Evolutionary conservation across 2,329 filamentous ascomycete species (phyloP), one percentile per base, ranked within the genome.

Genomic region (Aspergillus cejpii): DNA sequence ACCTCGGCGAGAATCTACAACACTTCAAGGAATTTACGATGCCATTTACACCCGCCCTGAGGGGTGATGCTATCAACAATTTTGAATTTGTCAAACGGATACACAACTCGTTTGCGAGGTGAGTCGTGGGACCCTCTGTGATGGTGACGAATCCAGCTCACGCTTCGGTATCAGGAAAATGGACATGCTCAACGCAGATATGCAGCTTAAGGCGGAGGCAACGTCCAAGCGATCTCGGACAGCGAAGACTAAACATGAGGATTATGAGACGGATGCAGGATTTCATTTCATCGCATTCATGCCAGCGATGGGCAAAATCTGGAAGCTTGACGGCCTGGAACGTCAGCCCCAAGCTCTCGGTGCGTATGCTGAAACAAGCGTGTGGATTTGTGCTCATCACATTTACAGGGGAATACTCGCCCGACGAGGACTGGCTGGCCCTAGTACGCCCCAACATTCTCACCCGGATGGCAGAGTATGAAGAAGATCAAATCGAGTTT

Each of bases 221-320:
- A 70, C 65, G 28, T 70, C 63, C 31, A 72, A 60, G 47, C 55
- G 58, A 24, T 62, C 56, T 21, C 58, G 60, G 11, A 47, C 48
- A 19, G 45, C 31, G 3, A 65, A 66, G 29, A 67, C 70, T 26
- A 67, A 66, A 26, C 72, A 72, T 38, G 69, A 67, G 10, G 64
- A 67, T n/a, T 63, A 67, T 3, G 70, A 76, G 5, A 68, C 74
- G 0, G 78, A 86, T n/a, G 75, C 78, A 10, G 82, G 79, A 0
- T 92, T 84, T 60, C 91, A 97, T 61, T 97, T 92, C 64, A 84
- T 94, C 51, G 90, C 89, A 5, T 95, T 91, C 60, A 81, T 96
- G 23, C 87, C 87, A 2, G 77, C 81, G 11, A 74, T 77, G n/a
- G 82, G 79, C 2, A 73, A 79, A 44, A 78, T 95, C 11, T 96